A percentile compares a stretch with the other conserved stretches of the same genome.
phyloP scores from a whole-genome alignment of 805 yeast species.

The Yamadazyma sp. region DNA sequence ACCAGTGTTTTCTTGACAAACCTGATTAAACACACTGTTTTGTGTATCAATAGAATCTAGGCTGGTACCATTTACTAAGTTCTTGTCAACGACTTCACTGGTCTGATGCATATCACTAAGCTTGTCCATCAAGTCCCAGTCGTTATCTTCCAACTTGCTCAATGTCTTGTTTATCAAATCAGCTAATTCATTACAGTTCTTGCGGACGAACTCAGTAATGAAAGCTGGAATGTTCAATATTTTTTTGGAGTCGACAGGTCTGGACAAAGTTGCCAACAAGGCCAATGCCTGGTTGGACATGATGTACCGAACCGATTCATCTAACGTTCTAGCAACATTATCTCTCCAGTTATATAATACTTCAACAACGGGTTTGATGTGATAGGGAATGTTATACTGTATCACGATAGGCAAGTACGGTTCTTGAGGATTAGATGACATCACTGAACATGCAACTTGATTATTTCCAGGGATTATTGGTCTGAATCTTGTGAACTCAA shows the following conservation, averaged over 20 bases:
- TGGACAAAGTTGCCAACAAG: slow-evolving; percentile 50
- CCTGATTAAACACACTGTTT: slow-evolving; percentile 11
- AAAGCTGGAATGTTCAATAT: slow-evolving; percentile 49
- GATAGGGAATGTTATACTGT: slow-evolving; percentile 62
- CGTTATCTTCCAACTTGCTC: slow-evolving; percentile 33
- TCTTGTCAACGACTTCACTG: background rate
- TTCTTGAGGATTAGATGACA: slow-evolving; percentile 47
- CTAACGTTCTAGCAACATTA: slow-evolving; percentile 63
- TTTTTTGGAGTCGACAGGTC: slow-evolving; percentile 58
- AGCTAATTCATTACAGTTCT: slow-evolving; percentile 57
- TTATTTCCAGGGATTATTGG: slow-evolving; percentile 26
- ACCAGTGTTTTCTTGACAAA: slow-evolving; percentile 13
- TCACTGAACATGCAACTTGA: slow-evolving; percentile 49
- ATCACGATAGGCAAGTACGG: slow-evolving; percentile 67
- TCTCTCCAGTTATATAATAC: slow-evolving; percentile 85
- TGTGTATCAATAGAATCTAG: slow-evolving; percentile 8
- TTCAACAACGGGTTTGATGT: slow-evolving; percentile 55
- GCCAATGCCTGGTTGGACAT: slow-evolving; percentile 81
- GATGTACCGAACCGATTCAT: slow-evolving; percentile 80
- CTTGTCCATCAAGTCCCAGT: slow-evolving; percentile 36
- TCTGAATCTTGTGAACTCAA: slow-evolving; percentile 74
- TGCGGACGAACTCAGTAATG: slow-evolving; percentile 56
- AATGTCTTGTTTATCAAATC: slow-evolving; percentile 50
- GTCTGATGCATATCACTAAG: slow-evolving; percentile 12
- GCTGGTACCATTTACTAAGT: background rate